A percentile compares a stretch with the other conserved stretches of the same genome.
Evolutionary conservation across 2,329 filamentous ascomycete species (phyloP).

Genomic region (Fusarium sp.): DNA sequence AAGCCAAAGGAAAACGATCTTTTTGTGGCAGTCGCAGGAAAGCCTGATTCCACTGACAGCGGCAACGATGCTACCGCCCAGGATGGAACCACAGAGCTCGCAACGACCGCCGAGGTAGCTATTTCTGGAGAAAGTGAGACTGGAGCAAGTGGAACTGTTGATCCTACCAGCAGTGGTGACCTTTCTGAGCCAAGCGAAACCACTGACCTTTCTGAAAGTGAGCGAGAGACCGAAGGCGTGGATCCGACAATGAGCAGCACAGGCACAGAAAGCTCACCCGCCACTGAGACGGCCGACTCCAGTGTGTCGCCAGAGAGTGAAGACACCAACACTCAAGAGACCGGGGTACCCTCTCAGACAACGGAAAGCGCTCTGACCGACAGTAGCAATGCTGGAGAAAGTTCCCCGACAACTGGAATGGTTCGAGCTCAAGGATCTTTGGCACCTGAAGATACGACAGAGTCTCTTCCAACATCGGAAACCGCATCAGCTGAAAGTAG

Average conservation of each 20-base stretch:
- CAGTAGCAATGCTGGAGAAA: not conserved
- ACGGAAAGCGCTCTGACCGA: not conserved
- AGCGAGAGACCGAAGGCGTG: not conserved
- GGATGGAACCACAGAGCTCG: not conserved
- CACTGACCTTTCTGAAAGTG: not conserved
- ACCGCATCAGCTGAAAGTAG: not conserved
- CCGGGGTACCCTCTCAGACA: not conserved
- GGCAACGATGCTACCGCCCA: not conserved
- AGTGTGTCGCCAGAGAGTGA: not conserved
- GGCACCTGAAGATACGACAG: not conserved
- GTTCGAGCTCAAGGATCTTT: not conserved
- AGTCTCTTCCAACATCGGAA: not conserved
- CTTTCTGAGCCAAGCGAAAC: not conserved
- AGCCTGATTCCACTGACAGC: not conserved
- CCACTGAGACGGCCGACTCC: not conserved
- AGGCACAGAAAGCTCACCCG: not conserved
- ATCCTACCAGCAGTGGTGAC: not conserved
- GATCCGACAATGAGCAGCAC: not conserved
- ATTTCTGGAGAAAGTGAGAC: not conserved
- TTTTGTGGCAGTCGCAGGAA: not conserved
- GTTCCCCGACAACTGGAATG: not conserved
- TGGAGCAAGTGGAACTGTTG: not conserved
- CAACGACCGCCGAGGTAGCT: not conserved
- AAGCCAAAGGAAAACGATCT: conserved; percentile 14
- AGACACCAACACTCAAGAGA: not conserved